These are phyloP conservation scores for Sedum album DNA, from an alignment of 164 flowering plant genomes.

Conservation along the genomic window DNA sequence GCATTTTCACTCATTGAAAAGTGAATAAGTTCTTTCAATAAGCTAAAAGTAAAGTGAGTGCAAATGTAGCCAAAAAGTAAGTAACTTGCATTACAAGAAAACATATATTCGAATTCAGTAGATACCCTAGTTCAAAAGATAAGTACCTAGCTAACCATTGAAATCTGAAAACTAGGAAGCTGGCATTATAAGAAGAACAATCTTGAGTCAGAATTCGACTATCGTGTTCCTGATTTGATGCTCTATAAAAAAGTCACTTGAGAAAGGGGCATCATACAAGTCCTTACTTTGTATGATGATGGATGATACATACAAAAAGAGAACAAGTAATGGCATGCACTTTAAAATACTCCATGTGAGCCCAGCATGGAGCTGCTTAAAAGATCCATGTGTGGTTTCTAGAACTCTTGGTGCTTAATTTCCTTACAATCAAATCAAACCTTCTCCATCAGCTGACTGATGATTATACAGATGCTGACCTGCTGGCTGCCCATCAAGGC, in stretches of 20 bases:
- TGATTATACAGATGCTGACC: no score
- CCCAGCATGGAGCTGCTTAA: background rate
- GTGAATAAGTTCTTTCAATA: background rate
- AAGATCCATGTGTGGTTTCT: background rate
- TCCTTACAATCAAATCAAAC: background rate
- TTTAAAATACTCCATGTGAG: background rate
- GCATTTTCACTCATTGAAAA: background rate
- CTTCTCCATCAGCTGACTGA: background rate
- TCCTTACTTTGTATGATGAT: background rate
- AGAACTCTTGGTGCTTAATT: background rate
- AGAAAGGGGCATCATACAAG: slow-evolving; percentile 3
- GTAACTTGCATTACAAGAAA: slow-evolving; percentile 3
- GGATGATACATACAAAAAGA: slow-evolving; percentile 1
- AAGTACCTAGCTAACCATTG: background rate
- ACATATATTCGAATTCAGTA: background rate
- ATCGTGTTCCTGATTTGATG: slow-evolving; percentile 4
- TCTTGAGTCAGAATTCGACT: slow-evolving; percentile 1
- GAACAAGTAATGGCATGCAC: background rate
- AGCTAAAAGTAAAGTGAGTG: background rate
- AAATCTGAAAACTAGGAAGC: background rate
- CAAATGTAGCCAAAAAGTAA: background rate
- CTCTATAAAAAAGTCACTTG: background rate
- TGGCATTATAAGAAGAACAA: background rate
- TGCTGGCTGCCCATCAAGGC: background rate
- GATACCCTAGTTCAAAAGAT: background rate